phyloP scores from a whole-genome alignment of 306 rosid genomes.

The Cicer chorassanicum region DNA sequence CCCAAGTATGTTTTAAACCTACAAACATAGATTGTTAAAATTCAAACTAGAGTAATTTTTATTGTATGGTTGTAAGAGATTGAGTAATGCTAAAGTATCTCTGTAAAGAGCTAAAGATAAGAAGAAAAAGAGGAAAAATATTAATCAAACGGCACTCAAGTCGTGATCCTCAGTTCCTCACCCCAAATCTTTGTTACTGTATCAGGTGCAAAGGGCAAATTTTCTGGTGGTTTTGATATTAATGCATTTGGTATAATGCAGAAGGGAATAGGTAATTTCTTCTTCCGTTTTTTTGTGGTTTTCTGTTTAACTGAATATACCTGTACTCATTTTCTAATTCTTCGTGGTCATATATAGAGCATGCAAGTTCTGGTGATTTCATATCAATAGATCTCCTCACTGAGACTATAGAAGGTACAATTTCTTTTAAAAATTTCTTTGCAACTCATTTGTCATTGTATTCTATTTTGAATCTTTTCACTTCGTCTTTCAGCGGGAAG shows the following conservation, averaged over 20 bases:
- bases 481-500: slow-evolving; percentile 61
- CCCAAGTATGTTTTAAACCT: slow-evolving; percentile 6
- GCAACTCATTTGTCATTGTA: slow-evolving; percentile 24
- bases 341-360: slow-evolving; percentile 36
- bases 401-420: slow-evolving; percentile 73
- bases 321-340: slow-evolving; percentile 33
- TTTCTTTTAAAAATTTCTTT: slow-evolving; percentile 20
- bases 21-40: not conserved
- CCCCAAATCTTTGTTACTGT: slow-evolving; percentile 36
- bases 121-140: not conserved
- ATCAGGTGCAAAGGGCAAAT: slow-evolving; percentile 84
- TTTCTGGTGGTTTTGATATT: slow-evolving; percentile 97
- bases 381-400: slow-evolving; percentile 72
- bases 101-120: slow-evolving; percentile 1
- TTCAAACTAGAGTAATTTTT: not conserved
- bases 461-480: slow-evolving; percentile 34
- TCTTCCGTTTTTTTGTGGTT: not conserved
- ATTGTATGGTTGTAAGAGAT: slow-evolving; percentile 27
- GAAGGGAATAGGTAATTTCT: slow-evolving; percentile 60
- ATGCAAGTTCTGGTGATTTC: slow-evolving; percentile 65
- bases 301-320: slow-evolving; percentile 11
- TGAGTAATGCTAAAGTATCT: slow-evolving; percentile 2
- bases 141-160: slow-evolving; percentile 10
- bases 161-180: not conserved
- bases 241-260: slow-evolving; percentile 68